These are phyloP conservation scores for Dissophora ornata DNA, from an alignment of 192 early-diverging fungal species.

Conservation along the genomic window DNA sequence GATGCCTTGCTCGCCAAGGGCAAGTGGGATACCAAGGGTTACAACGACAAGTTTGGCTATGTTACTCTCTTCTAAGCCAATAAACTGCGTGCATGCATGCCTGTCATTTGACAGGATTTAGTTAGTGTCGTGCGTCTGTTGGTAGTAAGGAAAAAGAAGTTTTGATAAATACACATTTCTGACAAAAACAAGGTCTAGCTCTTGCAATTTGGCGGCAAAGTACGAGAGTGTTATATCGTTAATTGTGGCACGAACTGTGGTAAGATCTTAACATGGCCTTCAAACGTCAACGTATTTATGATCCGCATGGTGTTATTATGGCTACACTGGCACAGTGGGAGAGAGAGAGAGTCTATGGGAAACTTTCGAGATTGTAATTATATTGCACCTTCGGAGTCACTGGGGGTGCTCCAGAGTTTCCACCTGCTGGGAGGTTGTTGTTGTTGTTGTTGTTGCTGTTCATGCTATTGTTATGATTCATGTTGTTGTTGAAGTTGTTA, in stretches of 20 bases:
- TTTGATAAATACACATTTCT: too few species aligned
- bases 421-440: conserved; percentile 1
- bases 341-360: conserved; percentile 25
- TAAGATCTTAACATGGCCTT: too few species aligned
- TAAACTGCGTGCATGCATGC: background rate
- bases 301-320: too few species aligned
- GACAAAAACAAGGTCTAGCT: too few species aligned
- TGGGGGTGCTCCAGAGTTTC: conserved; percentile 10
- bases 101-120: too few species aligned
- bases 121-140: too few species aligned
- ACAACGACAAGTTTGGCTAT: conserved; percentile 94
- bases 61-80: conserved; percentile 72
- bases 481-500: conserved; percentile 11
- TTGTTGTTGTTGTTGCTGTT: conserved; percentile 15
- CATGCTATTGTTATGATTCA: background rate
- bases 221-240: too few species aligned
- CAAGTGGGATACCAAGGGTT: conserved; percentile 92
- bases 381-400: conserved; percentile 48
- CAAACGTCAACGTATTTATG: too few species aligned
- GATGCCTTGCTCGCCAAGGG: conserved; percentile 93
- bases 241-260: too few species aligned
- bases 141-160: too few species aligned
- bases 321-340: too few species aligned
- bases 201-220: too few species aligned
- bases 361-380: conserved; percentile 41